Conservation (phyloP, 2,329 filamentous ascomycete genomes). For the Thelonectria discophora region DNA sequence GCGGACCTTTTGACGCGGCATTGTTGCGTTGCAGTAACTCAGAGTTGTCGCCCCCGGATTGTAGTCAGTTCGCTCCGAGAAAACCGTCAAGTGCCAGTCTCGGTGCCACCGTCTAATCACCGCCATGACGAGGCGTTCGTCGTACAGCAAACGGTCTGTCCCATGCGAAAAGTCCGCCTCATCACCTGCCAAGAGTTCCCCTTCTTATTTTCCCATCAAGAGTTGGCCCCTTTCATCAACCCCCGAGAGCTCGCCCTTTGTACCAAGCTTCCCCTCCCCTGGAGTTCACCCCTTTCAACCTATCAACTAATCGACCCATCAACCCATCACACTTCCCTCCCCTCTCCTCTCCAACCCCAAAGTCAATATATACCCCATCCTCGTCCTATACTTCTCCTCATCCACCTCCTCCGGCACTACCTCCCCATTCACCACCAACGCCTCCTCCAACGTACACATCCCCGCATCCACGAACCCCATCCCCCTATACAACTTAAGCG, state of each 20-base stretch:
- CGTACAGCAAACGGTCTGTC: conserved; percentile 2
- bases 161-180: not conserved
- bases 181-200: too few species aligned
- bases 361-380: not conserved
- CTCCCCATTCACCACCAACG: conserved; percentile 11
- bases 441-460: conserved; percentile 16
- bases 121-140: conserved; percentile 17
- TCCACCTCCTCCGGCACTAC: not conserved
- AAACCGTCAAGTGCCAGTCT: not conserved
- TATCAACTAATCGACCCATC: too few species aligned
- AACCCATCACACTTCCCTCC: too few species aligned
- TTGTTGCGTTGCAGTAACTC: too few species aligned
- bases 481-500: conserved; percentile 1
- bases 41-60: not conserved
- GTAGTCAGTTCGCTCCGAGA: not conserved
- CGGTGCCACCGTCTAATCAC: not conserved
- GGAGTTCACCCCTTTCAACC: too few species aligned
- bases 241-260: too few species aligned
- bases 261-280: too few species aligned
- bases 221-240: too few species aligned
- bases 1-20: not conserved
- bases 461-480: conserved; percentile 8
- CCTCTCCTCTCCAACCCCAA: not conserved
- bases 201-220: too few species aligned
- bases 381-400: not conserved